A percentile compares a stretch with the other conserved stretches of the same genome.
phyloP scores from a whole-genome alignment of 495 filamentous ascomycete species.

The Penicillium goetzii region DNA sequence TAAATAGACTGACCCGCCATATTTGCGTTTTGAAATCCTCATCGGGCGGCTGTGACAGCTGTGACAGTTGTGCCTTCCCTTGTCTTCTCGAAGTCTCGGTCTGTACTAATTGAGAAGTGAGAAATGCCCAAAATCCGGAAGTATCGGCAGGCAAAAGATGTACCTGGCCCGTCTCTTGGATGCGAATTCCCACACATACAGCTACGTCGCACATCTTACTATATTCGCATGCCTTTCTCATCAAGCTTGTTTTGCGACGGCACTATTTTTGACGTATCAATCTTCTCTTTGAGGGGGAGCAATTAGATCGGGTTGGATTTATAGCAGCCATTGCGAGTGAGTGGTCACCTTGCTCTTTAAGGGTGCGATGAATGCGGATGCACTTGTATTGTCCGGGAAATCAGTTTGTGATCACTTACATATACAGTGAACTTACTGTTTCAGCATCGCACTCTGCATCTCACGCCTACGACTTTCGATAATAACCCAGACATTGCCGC shows the following conservation, averaged over 20 bases:
- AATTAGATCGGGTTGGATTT: constrained; percentile 3
- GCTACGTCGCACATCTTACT: constrained; percentile 8
- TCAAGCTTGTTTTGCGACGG: constrained; percentile 21
- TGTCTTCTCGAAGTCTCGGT: not conserved
- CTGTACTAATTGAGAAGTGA: too few species aligned
- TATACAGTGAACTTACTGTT: too few species aligned
- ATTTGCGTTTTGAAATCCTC: too few species aligned
- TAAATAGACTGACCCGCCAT: too few species aligned
- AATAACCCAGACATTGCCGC: too few species aligned
- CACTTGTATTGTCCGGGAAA: not conserved
- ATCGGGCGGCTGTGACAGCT: not conserved
- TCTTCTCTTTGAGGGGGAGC: too few species aligned
- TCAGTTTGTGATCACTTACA: too few species aligned
- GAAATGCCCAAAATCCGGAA: too few species aligned
- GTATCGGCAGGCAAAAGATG: too few species aligned
- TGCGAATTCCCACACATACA: not conserved
- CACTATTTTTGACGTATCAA: constrained; percentile 15
- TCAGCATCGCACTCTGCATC: too few species aligned
- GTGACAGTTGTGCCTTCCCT: not conserved
- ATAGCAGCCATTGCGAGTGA: not conserved
- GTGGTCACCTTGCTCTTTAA: not conserved
- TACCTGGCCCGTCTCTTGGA: too few species aligned
- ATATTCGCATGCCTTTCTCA: constrained; percentile 24
- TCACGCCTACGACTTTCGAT: too few species aligned
- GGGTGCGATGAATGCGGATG: not conserved